phyloP scores from a whole-genome alignment of 768 basidiomycete species.

The Grammothele lineata region DNA sequence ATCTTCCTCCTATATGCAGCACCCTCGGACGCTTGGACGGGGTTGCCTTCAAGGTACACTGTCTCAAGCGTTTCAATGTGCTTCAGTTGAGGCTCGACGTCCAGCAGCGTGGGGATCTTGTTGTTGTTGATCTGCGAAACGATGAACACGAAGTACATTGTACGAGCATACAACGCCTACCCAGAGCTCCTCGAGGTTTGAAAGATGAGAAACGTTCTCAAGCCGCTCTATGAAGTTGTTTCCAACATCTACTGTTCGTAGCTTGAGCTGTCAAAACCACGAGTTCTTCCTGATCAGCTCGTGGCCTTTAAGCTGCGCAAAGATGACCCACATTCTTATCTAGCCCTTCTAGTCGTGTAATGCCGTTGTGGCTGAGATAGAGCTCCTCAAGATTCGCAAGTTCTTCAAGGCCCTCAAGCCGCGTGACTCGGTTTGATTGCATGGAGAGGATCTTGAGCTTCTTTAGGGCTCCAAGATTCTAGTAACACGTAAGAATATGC shows the following conservation, averaged over 20 bases:
- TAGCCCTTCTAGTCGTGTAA: conserved; percentile 79
- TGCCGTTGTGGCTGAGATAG: conserved; percentile 92
- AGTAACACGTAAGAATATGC: conserved; percentile 1
- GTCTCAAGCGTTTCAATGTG: conserved; percentile 67
- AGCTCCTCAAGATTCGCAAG: conserved; percentile 79
- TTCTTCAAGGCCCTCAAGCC: conserved; percentile 74
- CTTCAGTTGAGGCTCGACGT: conserved; percentile 64
- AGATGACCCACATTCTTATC: conserved; percentile 66
- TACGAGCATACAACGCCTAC: conserved; percentile 36
- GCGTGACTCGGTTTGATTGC: conserved; percentile 91
- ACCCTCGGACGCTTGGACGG: conserved; percentile 78
- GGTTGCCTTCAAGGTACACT: conserved; percentile 93
- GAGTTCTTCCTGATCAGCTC: too few species aligned
- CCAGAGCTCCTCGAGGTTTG: conserved; percentile 89
- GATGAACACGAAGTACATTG: not conserved
- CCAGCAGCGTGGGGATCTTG: conserved; percentile 64
- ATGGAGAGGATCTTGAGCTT: conserved; percentile 83
- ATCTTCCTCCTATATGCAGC: conserved; percentile 84
- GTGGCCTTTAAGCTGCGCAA: too few species aligned
- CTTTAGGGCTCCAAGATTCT: conserved; percentile 70
- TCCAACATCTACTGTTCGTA: conserved; percentile 85
- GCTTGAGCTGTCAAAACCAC: too few species aligned
- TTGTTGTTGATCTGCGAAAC: conserved; percentile 78
- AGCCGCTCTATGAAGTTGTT: conserved; percentile 77
- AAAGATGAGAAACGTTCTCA: conserved; percentile 79